phyloP scores from a whole-genome alignment of 225 moss, liverwort and hornwort genomes.

The Anthoceros angustus region DNA sequence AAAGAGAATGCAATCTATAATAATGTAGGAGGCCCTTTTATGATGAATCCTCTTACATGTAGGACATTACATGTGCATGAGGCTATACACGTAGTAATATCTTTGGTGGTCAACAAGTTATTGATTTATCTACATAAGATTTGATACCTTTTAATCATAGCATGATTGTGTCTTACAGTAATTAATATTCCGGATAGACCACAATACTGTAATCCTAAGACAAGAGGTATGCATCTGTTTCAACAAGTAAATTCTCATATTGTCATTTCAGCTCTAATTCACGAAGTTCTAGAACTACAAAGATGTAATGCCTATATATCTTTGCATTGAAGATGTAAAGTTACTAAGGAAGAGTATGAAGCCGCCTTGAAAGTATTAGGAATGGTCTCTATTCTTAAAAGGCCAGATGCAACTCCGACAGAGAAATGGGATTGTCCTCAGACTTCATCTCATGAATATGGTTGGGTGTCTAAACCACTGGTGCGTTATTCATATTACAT shows the following conservation, averaged over 20 bases:
- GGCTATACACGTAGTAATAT: too few relatives aligned
- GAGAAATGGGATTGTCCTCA: slow-evolving; percentile 3
- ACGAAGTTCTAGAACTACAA: too few relatives aligned
- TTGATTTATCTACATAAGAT: too few relatives aligned
- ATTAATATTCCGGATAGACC: background rate
- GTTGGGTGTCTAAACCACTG: background rate
- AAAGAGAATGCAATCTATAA: background rate
- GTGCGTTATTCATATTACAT: background rate
- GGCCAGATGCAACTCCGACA: background rate
- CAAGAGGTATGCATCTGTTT: background rate
- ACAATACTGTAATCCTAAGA: background rate
- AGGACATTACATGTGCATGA: background rate
- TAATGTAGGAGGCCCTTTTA: background rate
- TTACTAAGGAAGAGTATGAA: background rate
- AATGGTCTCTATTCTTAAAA: background rate
- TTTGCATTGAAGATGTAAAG: background rate
- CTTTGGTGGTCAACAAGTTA: too few relatives aligned
- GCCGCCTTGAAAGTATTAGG: background rate
- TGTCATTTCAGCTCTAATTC: background rate
- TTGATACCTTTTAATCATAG: too few relatives aligned
- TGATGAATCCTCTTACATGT: background rate
- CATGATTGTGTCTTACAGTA: background rate
- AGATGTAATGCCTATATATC: too few relatives aligned
- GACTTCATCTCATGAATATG: background rate
- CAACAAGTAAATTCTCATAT: background rate